Conservation (phyloP, 768 basidiomycete species). For the Boletellus emodensis region DNA sequence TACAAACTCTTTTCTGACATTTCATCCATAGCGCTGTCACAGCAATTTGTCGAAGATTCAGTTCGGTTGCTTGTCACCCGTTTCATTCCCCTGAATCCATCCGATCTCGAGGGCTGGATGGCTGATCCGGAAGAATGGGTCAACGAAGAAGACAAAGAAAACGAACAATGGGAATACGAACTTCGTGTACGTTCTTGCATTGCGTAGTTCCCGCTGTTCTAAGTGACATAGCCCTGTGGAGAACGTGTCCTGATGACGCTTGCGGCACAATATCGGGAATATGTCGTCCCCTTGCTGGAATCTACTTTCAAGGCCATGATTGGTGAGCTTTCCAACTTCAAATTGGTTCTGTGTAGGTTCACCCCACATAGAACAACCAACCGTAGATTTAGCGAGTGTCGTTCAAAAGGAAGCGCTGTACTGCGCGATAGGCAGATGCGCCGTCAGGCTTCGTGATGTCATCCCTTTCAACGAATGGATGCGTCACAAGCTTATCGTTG, state of each 20-base stretch:
- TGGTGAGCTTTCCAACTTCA: slow-evolving; percentile 35
- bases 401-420: slow-evolving; percentile 85
- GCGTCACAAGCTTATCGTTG: slow-evolving; percentile 50
- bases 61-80: slow-evolving; percentile 74
- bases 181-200: slow-evolving; percentile 61
- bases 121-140: slow-evolving; percentile 95
- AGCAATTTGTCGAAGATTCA: slow-evolving; percentile 69
- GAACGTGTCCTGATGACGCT: slow-evolving; percentile 88
- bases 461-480: slow-evolving; percentile 75
- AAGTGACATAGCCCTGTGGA: slow-evolving; percentile 68
- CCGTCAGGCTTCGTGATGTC: slow-evolving; percentile 51
- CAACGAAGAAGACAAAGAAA: slow-evolving; percentile 82
- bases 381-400: slow-evolving; percentile 52
- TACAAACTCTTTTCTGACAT: slow-evolving; percentile 11
- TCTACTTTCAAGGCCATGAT: slow-evolving; percentile 57
- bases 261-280: slow-evolving; percentile 62
- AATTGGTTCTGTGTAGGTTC: background rate
- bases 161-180: slow-evolving; percentile 91
- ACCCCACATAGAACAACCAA: slow-evolving; percentile 37
- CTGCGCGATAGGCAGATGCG: slow-evolving; percentile 84
- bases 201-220: background rate
- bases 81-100: slow-evolving; percentile 78
- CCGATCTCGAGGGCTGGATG: slow-evolving; percentile 81
- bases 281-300: slow-evolving; percentile 64
- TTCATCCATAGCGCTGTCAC: slow-evolving; percentile 48